Conservation (phyloP, 73 alveolate species). For the Paramecium sonneborni region DNA sequence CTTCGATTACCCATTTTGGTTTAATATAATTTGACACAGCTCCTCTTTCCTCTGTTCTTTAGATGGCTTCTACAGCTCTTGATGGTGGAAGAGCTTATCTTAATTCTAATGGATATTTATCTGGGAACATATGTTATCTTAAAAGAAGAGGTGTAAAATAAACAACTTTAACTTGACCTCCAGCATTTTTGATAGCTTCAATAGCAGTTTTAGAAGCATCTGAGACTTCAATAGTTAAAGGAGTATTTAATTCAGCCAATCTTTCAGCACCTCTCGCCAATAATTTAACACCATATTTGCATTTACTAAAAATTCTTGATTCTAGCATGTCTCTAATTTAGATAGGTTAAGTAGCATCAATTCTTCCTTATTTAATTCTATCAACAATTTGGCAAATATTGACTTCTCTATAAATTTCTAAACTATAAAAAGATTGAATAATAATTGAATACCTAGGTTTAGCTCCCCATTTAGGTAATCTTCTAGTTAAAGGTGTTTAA, state of each 20-base stretch:
- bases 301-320: conserved; percentile 76
- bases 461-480: conserved; percentile 87
- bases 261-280: conserved; percentile 79
- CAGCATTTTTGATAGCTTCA: conserved; percentile 76
- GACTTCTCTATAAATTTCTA: conserved; percentile 65
- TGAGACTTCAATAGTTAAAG: conserved; percentile 77
- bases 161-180: conserved; percentile 76
- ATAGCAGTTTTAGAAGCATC: conserved; percentile 83
- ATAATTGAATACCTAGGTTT: conserved; percentile 10
- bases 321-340: conserved; percentile 79
- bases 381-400: conserved; percentile 72
- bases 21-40: conserved; percentile 71
- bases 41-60: conserved; percentile 76
- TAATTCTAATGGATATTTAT: conserved; percentile 71
- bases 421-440: neutral
- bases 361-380: conserved; percentile 78
- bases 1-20: conserved; percentile 69
- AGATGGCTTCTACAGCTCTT: conserved; percentile 71
- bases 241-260: conserved; percentile 62
- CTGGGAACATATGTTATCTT: conserved; percentile 78
- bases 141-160: conserved; percentile 76
- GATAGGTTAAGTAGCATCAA: conserved; percentile 78
- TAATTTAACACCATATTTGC: conserved; percentile 81
- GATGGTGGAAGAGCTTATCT: conserved; percentile 84
- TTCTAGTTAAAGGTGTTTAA: conserved; percentile 72